These are phyloP conservation scores for Amanita exitialis DNA, from an alignment of 768 basidiomycete species.

Conservation along the genomic window DNA sequence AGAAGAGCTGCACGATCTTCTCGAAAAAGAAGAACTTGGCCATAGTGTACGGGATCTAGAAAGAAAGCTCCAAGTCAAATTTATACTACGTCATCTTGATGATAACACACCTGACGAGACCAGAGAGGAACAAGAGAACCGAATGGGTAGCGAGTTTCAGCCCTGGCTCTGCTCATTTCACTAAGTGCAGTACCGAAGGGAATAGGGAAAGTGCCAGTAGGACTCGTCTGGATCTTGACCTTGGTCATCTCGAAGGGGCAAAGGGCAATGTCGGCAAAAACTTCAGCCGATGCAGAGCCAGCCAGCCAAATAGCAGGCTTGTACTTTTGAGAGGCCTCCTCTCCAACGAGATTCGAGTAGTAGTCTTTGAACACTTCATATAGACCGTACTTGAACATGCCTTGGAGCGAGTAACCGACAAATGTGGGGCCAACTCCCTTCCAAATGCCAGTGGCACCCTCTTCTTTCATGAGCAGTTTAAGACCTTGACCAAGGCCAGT, in stretches of 20 bases:
- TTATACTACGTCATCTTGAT: background rate
- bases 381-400: constrained; percentile 98
- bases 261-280: constrained; percentile 93
- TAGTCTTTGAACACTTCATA: constrained; percentile 94
- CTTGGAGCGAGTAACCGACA: constrained; percentile 90
- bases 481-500: constrained; percentile 54
- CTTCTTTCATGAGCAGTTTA: constrained; percentile 61
- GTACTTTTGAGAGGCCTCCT: constrained; percentile 71
- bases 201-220: constrained; percentile 67
- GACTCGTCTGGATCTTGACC: constrained; percentile 82
- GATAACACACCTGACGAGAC: constrained; percentile 65
- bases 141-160: constrained; percentile 76
- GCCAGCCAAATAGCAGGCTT: constrained; percentile 90
- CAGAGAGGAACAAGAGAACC: constrained; percentile 79
- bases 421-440: constrained; percentile 93
- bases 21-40: constrained; percentile 98
- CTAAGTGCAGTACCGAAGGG: constrained; percentile 59
- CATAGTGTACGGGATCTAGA: constrained; percentile 94
- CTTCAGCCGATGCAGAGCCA: constrained; percentile 89
- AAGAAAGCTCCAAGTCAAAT: background rate
- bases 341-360: constrained; percentile 85
- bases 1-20: constrained; percentile 79
- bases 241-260: constrained; percentile 94
- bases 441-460: constrained; percentile 82
- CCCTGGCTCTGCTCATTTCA: constrained; percentile 59